Conservation (phyloP, 176 grass and related monocot genomes). For the Canna indica region DNA sequence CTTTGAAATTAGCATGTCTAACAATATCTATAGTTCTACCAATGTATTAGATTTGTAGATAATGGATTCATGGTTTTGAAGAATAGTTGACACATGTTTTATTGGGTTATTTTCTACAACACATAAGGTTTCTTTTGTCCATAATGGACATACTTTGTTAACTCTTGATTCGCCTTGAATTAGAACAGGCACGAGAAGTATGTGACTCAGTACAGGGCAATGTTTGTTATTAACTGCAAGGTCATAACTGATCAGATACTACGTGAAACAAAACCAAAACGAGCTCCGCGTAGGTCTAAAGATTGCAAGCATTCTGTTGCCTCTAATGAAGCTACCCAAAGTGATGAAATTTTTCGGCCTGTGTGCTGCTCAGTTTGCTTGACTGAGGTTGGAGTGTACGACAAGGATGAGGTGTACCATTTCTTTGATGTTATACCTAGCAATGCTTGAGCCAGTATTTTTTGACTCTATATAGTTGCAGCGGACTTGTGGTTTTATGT, state of each 20-base stretch:
- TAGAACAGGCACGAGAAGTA: constrained; percentile 81
- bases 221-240: constrained; percentile 85
- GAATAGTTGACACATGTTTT: neutral
- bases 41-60: neutral
- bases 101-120: neutral
- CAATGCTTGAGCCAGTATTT: constrained; percentile 30
- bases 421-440: constrained; percentile 97
- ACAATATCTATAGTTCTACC: neutral
- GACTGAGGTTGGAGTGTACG: constrained; percentile 73
- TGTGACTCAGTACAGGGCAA: constrained; percentile 81
- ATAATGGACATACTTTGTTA: neutral
- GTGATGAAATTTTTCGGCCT: constrained; percentile 37
- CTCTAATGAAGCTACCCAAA: constrained; percentile 20
- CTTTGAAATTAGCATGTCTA: neutral
- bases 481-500: no score
- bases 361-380: constrained; percentile 84
- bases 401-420: constrained; percentile 88
- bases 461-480: no score
- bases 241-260: constrained; percentile 71
- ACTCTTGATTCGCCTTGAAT: neutral
- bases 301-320: constrained; percentile 23
- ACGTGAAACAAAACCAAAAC: constrained; percentile 33
- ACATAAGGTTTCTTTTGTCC: neutral
- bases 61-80: neutral
- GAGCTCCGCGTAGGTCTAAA: constrained; percentile 37